These are phyloP conservation scores for Blepharisma stoltei DNA, from an alignment of 73 alveolate species.

Conservation along the genomic window DNA sequence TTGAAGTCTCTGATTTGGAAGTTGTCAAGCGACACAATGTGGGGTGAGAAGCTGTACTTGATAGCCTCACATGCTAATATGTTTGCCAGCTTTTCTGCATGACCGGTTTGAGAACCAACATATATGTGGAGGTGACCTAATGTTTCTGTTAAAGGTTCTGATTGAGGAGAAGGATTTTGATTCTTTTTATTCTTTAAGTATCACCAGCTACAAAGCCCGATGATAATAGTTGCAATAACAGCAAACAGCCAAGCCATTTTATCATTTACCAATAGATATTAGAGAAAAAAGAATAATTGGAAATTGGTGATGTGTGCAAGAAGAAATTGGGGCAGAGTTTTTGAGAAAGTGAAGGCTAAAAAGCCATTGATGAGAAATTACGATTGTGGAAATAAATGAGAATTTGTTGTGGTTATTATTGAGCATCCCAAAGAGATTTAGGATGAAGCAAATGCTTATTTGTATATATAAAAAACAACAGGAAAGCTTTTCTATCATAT, in stretches of 20 bases:
- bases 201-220: conserved; percentile 17
- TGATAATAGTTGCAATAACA: background rate
- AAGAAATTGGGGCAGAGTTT: no score
- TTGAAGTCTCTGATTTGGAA: conserved; percentile 24
- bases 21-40: conserved; percentile 9
- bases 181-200: background rate
- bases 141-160: background rate
- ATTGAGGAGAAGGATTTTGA: background rate
- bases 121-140: conserved; percentile 25
- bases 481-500: no score
- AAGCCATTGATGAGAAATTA: no score
- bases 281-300: no score
- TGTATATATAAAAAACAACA: no score
- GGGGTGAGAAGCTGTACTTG: conserved; percentile 1
- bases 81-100: background rate
- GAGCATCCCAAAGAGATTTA: no score
- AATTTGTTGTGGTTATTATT: no score
- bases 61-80: background rate
- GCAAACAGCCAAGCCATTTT: conserved; percentile 19
- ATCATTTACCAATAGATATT: no score
- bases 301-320: no score
- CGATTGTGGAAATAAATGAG: no score
- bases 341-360: no score
- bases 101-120: conserved; percentile 25
- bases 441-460: no score